Evolutionary conservation across 2,329 filamentous ascomycete species (phyloP).

Genomic region (Arthrinium puccinioides): DNA sequence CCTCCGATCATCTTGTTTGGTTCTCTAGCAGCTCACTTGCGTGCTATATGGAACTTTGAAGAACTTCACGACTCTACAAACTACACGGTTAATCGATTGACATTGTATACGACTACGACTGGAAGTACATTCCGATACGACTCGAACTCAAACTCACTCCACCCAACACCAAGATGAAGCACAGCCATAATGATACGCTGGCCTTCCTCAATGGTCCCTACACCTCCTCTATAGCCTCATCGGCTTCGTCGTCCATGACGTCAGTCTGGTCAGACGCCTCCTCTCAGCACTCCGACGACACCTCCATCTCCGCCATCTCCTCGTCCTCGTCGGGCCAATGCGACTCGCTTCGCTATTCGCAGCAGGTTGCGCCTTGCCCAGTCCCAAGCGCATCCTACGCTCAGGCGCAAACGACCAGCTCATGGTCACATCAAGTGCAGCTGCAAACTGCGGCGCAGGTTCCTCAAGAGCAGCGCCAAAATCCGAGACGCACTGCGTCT

Average conservation of each 20-base stretch:
- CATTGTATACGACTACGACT: slow-evolving; percentile 47
- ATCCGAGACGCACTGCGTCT: slow-evolving; percentile 50
- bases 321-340: slow-evolving; percentile 44
- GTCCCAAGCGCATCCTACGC: slow-evolving; percentile 20
- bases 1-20: slow-evolving; percentile 36
- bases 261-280: slow-evolving; percentile 73
- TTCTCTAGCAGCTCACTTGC: slow-evolving; percentile 25
- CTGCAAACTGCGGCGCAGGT: slow-evolving; percentile 40
- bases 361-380: slow-evolving; percentile 22
- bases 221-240: slow-evolving; percentile 63
- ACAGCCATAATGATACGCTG: slow-evolving; percentile 45
- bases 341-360: slow-evolving; percentile 33
- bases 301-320: slow-evolving; percentile 54
- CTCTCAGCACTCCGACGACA: slow-evolving; percentile 63
- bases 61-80: slow-evolving; percentile 27
- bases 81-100: slow-evolving; percentile 40
- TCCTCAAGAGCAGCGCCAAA: slow-evolving; percentile 56
- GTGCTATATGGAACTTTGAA: slow-evolving; percentile 36
- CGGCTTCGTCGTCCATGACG: slow-evolving; percentile 67
- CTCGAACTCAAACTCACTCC: slow-evolving; percentile 11
- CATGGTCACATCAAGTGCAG: slow-evolving; percentile 25
- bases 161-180: slow-evolving; percentile 45
- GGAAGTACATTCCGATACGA: slow-evolving; percentile 30
- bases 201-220: slow-evolving; percentile 54
- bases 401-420: slow-evolving; percentile 19